Evolutionary conservation across 306 rosid species (phyloP), one percentile per base, ranked within the genome.

Genomic region (Senna tora): DNA sequence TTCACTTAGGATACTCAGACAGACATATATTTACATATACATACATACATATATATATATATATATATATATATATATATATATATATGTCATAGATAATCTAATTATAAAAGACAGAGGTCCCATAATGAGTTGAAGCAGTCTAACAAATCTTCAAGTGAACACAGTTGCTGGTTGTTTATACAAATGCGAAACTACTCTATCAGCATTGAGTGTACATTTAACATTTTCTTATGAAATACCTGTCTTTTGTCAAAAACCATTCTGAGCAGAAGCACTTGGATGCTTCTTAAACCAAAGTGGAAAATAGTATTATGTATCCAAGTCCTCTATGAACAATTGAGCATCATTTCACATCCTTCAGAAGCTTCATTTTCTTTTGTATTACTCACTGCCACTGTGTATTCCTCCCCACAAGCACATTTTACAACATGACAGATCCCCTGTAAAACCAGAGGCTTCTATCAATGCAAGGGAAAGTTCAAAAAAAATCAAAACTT

Each of bases 351-450:
- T 49, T 67, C 51, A 22, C 45, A 60, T 39, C 45, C 53, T 54
- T 55, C 21, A 6, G 58, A 38, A 79, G 62, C 69, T 76, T 52
- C 74, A 62, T 59, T 69, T 81, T 82, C 72, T 28, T 71, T 80
- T 55, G 65, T 49, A 59, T 55, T 56, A 63, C 59, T 85, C 54
- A 86, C 74, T 22, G 85, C 82, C 61, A 89, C 87, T 59, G 74
- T 75, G 83, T 78, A 90, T 73, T 87, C 88, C 85, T 80, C 81
- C 60, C 97, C 97, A 46, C 98, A 93, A 76, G 89, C 77, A 80
- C 98, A 93, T 75, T 82, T 84, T 46, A 90, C 54, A 76, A 84
- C 85, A 20, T 74, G 92, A 81, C 80, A 75, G 64, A 90, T 85
- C 60, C 79, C 90, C 98, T 93, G 84, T 38, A 73, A 77, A 75